Conservation (phyloP, 768 basidiomycete species). For the Russula emetica region DNA sequence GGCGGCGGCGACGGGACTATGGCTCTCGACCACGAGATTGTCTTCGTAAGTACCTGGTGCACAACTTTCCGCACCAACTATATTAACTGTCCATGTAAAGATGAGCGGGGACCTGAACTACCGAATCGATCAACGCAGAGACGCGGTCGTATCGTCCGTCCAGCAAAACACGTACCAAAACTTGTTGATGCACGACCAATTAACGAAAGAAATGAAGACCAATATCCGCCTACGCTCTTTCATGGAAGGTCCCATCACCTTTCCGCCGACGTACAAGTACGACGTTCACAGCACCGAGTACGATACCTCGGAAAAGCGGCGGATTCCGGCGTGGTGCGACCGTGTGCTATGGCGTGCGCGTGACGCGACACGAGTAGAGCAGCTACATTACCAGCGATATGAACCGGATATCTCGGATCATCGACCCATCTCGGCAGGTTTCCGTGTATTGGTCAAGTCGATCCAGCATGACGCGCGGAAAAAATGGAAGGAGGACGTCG, state of each 20-base stretch:
- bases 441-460: constrained; percentile 67
- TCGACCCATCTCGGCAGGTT: constrained; percentile 79
- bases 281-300: constrained; percentile 73
- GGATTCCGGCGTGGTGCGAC: constrained; percentile 96
- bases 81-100: constrained; percentile 36
- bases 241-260: constrained; percentile 74
- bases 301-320: constrained; percentile 84
- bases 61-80: background rate
- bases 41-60: constrained; percentile 56
- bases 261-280: constrained; percentile 94
- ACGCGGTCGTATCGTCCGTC: constrained; percentile 69
- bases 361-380: constrained; percentile 52
- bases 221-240: constrained; percentile 88
- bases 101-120: constrained; percentile 96
- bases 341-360: constrained; percentile 76
- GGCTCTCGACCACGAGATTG: constrained; percentile 92
- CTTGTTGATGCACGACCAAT: constrained; percentile 78
- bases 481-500: constrained; percentile 52
- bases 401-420: constrained; percentile 90
- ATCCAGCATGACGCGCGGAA: constrained; percentile 57
- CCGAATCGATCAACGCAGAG: constrained; percentile 89
- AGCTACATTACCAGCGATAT: constrained; percentile 73
- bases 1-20: constrained; percentile 92
- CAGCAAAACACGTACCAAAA: constrained; percentile 58
- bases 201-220: constrained; percentile 79